Base-by-base conservation (phyloP, 176 grass and related monocot species). In the Oryza punctata region DNA sequence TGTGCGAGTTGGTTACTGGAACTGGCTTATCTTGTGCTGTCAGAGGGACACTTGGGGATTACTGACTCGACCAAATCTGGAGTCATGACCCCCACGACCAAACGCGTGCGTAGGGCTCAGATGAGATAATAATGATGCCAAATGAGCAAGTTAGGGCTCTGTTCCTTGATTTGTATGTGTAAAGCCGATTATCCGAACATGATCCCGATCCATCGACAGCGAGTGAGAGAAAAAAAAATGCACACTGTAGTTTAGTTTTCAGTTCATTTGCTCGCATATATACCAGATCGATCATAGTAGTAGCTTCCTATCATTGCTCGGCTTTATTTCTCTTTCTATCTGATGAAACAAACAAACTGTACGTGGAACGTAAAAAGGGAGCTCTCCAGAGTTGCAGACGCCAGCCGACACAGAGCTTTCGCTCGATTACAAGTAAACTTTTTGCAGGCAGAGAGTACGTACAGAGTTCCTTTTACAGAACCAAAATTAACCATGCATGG, bases 141-240 rank as follows among this genome's bases (percentile, higher is more conserved):
- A 87, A 81, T 50, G 70, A 67, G 63, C 5, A 81, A 81, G 77
- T 74, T 81, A 18, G 23, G 33, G 18, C 10, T 68, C 78, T 87
- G 70, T 75, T 40, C 21, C 54, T 49, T 33, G 63, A 5, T 63
- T 70, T 70, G 37, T 46, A 33, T 45, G 77, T 74, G 60, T 28
- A 80, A 80, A 57, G 21, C 7, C 21, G 54, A 10, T 60, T 60
- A 60, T 44, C 16, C 15, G 21, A 78, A 73, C 32, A 11, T 40
- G 76, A 19, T 54, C 18, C 26, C 6, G 54, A 54, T 60, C 7
- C 6, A 60, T 60, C 21, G 15, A 65, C 67, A 26, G 57, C 19
- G 13, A 44, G 14, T 16, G 38, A 70, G 71, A 72, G 5, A 6
- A 35, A 65, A 61, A 19, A 54, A 54, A 21, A 54, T 54, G 52